phyloP scores from a whole-genome alignment of 2,329 filamentous ascomycete species.

The Fusarium kyushuense region DNA sequence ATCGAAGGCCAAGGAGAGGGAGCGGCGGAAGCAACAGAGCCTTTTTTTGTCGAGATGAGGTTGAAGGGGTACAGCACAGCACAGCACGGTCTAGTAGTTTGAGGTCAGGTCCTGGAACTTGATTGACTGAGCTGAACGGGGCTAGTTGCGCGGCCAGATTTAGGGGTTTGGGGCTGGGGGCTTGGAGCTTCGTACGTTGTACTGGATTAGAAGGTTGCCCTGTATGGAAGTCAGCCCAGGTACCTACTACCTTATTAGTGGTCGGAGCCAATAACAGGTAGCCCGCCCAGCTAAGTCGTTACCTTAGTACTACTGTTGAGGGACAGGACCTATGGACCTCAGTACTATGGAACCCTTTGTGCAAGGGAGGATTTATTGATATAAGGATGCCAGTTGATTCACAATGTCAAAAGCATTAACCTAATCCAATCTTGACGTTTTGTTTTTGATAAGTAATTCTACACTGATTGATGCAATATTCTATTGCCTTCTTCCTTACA shows the following conservation, averaged over 20 bases:
- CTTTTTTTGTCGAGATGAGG: conserved; percentile 42
- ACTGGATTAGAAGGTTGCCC: background rate
- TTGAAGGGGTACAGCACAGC: conserved; percentile 41
- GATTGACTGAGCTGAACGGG: conserved; percentile 47
- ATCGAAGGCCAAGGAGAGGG: conserved; percentile 21
- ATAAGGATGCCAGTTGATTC: background rate
- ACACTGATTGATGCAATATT: background rate
- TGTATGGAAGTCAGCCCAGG: background rate
- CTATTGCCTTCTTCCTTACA: background rate
- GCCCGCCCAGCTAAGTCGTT: background rate
- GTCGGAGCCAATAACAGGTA: conserved; percentile 30
- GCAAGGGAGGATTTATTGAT: conserved; percentile 13
- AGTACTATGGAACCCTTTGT: conserved; percentile 11
- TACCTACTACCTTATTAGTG: conserved; percentile 27
- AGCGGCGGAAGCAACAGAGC: conserved; percentile 22
- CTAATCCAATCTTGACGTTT: background rate
- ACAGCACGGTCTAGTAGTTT: conserved; percentile 19
- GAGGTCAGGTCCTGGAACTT: conserved; percentile 36
- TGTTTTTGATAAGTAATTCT: too few relatives aligned
- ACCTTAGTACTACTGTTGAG: too few relatives aligned
- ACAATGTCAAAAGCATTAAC: background rate
- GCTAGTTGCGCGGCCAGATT: conserved; percentile 47
- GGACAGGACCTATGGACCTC: conserved; percentile 14
- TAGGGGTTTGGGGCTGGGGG: conserved; percentile 46
- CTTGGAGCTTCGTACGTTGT: conserved; percentile 8